Conservation (phyloP, 2,329 filamentous ascomycete species). For the Neurospora sp. region DNA sequence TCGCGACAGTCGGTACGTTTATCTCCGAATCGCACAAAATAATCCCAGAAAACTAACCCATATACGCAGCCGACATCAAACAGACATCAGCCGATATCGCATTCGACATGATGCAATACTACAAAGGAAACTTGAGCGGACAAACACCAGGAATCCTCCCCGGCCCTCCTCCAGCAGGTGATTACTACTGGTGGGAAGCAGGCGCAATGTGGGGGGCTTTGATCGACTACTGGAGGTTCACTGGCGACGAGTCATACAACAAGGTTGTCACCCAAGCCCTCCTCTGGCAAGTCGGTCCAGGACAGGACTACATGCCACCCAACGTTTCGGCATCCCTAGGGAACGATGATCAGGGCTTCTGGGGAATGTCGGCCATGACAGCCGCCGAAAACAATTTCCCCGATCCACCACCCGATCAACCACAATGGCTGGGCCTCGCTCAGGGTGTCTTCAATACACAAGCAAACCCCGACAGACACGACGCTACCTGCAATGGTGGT, state of each 20-base stretch:
- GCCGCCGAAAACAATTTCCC: slow-evolving; percentile 57
- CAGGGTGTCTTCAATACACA: slow-evolving; percentile 61
- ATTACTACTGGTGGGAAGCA: slow-evolving; percentile 60
- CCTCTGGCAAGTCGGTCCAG: slow-evolving; percentile 41
- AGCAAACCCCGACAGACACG: slow-evolving; percentile 52
- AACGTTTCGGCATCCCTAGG: slow-evolving; percentile 44
- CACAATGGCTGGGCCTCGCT: slow-evolving; percentile 55
- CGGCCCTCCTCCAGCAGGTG: slow-evolving; percentile 34
- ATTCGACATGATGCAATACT: slow-evolving; percentile 36
- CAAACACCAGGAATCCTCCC: slow-evolving; percentile 38
- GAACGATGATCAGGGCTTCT: slow-evolving; percentile 64
- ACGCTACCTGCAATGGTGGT: slow-evolving; percentile 54
- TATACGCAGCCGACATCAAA: slow-evolving; percentile 24
- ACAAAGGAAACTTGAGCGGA: slow-evolving; percentile 35
- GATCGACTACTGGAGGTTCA: slow-evolving; percentile 56
- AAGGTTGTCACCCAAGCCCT: slow-evolving; percentile 40
- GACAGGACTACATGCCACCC: slow-evolving; percentile 45
- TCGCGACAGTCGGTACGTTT: slow-evolving; percentile 14
- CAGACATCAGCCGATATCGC: slow-evolving; percentile 29
- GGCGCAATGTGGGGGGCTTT: slow-evolving; percentile 52
- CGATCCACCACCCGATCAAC: slow-evolving; percentile 42
- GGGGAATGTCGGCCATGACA: slow-evolving; percentile 58
- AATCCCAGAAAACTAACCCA: slow-evolving; percentile 3
- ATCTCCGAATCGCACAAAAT: neutral
- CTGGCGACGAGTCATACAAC: slow-evolving; percentile 50